phyloP scores from a whole-genome alignment of 2,329 filamentous ascomycete species.

The Plenodomus tracheiphilus region DNA sequence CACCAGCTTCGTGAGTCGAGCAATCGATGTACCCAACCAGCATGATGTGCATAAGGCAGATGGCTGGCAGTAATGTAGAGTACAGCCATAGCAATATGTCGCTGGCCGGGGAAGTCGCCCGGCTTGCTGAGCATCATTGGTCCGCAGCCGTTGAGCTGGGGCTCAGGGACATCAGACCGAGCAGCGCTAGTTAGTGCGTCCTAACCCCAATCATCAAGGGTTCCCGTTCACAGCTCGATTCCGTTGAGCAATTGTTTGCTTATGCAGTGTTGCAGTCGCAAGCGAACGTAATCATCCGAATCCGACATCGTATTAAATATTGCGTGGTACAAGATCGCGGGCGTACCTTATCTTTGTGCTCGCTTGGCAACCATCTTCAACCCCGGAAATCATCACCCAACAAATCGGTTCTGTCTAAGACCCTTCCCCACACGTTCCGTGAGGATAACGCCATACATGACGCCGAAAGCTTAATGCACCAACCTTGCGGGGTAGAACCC shows the following conservation, averaged over 20 bases:
- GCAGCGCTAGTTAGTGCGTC: not conserved
- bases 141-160: not conserved
- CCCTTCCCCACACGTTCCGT: not conserved
- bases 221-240: not conserved
- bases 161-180: not conserved
- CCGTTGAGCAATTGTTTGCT: not conserved
- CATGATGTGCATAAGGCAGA: not conserved
- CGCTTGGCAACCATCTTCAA: not conserved
- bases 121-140: not conserved
- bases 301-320: not conserved
- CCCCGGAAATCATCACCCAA: not conserved
- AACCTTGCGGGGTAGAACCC: not conserved
- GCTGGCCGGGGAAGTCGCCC: not conserved
- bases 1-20: not conserved
- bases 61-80: not conserved
- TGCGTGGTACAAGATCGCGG: not conserved
- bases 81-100: not conserved
- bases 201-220: not conserved
- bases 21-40: not conserved
- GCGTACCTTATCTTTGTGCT: not conserved
- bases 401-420: not conserved
- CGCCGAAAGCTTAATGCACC: not conserved
- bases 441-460: not conserved
- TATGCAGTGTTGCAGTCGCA: not conserved
- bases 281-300: not conserved